Percentiles rank a stretch among this genome's conserved stretches.
These are phyloP conservation scores for Parietichytrium sp. DNA, from an alignment of 108 stramenopile genomes.

Conservation along the genomic window DNA sequence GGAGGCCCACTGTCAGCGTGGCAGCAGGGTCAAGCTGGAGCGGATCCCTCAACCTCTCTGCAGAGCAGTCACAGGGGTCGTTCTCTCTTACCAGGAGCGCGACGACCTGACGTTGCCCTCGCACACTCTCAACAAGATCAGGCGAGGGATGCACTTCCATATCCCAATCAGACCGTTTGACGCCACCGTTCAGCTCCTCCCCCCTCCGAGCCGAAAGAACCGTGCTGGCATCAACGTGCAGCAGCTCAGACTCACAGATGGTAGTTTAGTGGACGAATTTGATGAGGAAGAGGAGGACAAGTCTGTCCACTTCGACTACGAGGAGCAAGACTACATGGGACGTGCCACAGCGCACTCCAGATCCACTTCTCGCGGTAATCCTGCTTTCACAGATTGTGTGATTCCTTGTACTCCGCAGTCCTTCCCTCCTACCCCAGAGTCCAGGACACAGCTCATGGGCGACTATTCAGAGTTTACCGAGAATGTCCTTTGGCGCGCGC, in stretches of 20 bases:
- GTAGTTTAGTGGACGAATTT: too few relatives aligned
- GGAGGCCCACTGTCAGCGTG: conserved; percentile 26
- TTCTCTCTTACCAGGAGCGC: conserved; percentile 31
- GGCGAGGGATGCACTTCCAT: conserved; percentile 35
- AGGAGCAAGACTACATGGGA: too few relatives aligned
- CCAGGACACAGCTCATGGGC: neutral
- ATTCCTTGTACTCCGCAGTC: conserved; percentile 21
- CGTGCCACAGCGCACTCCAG: too few relatives aligned
- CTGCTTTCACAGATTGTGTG: neutral
- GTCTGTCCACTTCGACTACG: too few relatives aligned
- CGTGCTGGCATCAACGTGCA: too few relatives aligned
- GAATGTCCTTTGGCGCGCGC: conserved; percentile 36
- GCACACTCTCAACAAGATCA: neutral
- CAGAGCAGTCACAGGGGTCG: conserved; percentile 17
- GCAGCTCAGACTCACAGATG: too few relatives aligned
- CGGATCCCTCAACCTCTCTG: neutral
- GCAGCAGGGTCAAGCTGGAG: neutral
- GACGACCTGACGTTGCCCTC: conserved; percentile 17
- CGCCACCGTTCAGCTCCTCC: conserved; percentile 26
- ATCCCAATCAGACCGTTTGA: conserved; percentile 21
- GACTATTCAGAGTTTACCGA: conserved; percentile 27
- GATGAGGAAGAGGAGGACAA: too few relatives aligned
- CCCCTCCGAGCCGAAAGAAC: too few relatives aligned
- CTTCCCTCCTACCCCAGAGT: conserved; percentile 24
- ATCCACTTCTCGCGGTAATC: too few relatives aligned